Conservation (phyloP, 139 green algal genomes). For the Edaphochlamys debaryana region DNA sequence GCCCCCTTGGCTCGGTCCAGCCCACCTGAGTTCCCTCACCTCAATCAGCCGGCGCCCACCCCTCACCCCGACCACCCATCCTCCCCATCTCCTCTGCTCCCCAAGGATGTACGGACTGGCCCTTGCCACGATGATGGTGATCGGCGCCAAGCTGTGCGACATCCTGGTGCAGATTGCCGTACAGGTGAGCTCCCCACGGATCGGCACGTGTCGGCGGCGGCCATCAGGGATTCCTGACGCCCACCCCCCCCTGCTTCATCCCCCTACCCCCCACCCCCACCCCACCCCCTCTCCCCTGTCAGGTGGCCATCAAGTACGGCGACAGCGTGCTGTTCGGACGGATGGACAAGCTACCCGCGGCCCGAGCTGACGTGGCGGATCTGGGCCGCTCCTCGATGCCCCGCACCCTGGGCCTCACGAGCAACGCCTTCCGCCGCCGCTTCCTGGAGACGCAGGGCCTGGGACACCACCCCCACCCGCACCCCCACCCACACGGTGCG, state of each 20-base stretch:
- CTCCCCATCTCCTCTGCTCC: too few species aligned
- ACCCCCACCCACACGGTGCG: not conserved
- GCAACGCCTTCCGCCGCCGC: not conserved
- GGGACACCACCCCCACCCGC: too few species aligned
- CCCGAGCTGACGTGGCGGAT: not conserved
- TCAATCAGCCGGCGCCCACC: too few species aligned
- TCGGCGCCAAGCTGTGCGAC: conserved; percentile 29
- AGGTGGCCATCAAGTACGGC: conserved; percentile 37
- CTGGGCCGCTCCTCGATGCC: conserved; percentile 33
- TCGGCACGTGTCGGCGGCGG: too few species aligned
- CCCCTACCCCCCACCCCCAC: too few species aligned
- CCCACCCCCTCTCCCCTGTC: too few species aligned
- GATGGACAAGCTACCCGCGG: not conserved
- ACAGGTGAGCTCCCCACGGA: too few species aligned
- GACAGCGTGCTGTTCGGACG: conserved; percentile 19
- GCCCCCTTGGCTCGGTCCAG: too few species aligned
- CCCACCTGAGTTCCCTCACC: too few species aligned
- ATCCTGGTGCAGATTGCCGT: conserved; percentile 26
- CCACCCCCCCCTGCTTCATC: too few species aligned
- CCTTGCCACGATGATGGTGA: not conserved
- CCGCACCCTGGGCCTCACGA: not conserved
- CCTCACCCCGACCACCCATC: too few species aligned
- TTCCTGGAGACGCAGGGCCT: not conserved
- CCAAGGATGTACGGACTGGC: conserved; percentile 34
- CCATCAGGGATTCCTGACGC: too few species aligned